Conservation (phyloP, 2,329 filamentous ascomycete species). For the Aspergillus sp. region DNA sequence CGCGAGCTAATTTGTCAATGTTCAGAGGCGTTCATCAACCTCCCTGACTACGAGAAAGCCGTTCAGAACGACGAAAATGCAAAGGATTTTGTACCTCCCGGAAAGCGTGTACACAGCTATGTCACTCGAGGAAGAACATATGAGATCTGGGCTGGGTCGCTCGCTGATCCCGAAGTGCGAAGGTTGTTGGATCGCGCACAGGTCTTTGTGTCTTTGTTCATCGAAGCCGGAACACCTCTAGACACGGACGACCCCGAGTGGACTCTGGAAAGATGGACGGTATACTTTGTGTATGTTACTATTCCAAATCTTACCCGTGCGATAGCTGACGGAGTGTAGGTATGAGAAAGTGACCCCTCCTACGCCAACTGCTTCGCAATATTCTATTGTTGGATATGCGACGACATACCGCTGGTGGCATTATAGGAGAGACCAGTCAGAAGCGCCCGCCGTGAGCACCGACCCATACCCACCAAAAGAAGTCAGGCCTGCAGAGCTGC, state of each 20-base stretch:
- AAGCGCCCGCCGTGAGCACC: slow-evolving; percentile 36
- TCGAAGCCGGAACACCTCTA: slow-evolving; percentile 83
- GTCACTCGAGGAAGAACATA: slow-evolving; percentile 57
- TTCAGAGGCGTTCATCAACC: slow-evolving; percentile 60
- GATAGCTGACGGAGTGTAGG: slow-evolving; percentile 22
- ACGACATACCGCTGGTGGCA: slow-evolving; percentile 84
- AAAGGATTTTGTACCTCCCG: slow-evolving; percentile 63
- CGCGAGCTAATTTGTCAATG: slow-evolving; percentile 3
- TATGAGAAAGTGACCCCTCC: slow-evolving; percentile 50
- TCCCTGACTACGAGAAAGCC: slow-evolving; percentile 55
- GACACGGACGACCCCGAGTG: slow-evolving; percentile 64
- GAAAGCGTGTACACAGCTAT: slow-evolving; percentile 61
- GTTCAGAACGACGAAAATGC: slow-evolving; percentile 40
- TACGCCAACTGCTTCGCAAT: slow-evolving; percentile 49
- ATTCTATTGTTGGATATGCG: slow-evolving; percentile 79
- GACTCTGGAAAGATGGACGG: slow-evolving; percentile 73
- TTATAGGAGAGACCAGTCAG: slow-evolving; percentile 33
- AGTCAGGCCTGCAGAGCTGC: slow-evolving; percentile 53
- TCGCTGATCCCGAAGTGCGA: slow-evolving; percentile 63
- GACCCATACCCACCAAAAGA: slow-evolving; percentile 39
- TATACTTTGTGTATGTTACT: slow-evolving; percentile 69
- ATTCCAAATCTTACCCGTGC: background rate
- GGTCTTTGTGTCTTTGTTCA: slow-evolving; percentile 76
- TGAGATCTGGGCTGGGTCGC: slow-evolving; percentile 75
- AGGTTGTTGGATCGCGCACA: slow-evolving; percentile 73